Conservation (phyloP, 1,284 basidiomycete species). For the Stygiomarasmius scandens region DNA sequence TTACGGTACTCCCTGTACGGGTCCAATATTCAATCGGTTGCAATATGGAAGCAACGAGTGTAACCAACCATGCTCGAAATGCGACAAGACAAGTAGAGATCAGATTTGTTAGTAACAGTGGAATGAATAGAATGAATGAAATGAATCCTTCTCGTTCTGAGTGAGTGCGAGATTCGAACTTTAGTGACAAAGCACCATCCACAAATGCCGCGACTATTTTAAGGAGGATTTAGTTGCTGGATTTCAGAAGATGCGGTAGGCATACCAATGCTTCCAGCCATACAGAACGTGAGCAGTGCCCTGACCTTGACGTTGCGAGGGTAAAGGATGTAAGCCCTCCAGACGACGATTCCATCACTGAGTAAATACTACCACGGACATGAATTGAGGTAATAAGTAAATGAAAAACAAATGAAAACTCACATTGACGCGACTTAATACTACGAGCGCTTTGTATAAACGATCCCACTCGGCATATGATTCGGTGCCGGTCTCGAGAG, state of each 20-base stretch:
- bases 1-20: neutral
- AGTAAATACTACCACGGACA: neutral
- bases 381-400: neutral
- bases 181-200: neutral
- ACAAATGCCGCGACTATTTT: neutral
- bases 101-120: neutral
- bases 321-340: neutral
- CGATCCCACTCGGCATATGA: neutral
- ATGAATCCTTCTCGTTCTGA: neutral
- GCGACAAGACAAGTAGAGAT: neutral
- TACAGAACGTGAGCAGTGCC: neutral
- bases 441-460: neutral
- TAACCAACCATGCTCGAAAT: neutral
- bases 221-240: neutral
- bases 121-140: neutral
- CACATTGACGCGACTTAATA: neutral
- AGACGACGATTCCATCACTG: conserved; percentile 3
- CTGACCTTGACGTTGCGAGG: neutral
- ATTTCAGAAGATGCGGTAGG: neutral
- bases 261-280: neutral
- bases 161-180: neutral
- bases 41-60: neutral
- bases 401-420: neutral
- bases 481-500: neutral
- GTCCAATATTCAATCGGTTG: too few species aligned